These are phyloP conservation scores for Trichoderma semiorbis DNA, from an alignment of 2,329 filamentous ascomycete species.

Conservation along the genomic window DNA sequence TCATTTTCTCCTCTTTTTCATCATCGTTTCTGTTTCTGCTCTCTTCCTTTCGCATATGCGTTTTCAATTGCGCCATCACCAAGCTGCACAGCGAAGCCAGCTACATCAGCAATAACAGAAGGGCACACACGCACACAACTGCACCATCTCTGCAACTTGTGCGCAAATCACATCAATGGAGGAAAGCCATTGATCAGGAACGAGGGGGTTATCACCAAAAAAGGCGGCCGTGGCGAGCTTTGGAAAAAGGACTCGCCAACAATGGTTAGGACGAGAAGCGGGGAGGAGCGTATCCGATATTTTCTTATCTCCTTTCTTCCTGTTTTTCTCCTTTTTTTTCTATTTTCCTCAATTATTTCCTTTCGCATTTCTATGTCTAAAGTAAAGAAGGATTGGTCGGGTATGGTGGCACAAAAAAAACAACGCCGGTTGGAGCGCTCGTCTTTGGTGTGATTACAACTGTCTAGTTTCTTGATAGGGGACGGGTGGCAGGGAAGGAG, in stretches of 20 bases:
- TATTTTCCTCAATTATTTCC: slow-evolving; percentile 15
- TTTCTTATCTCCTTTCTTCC: neutral
- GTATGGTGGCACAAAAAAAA: slow-evolving; percentile 15
- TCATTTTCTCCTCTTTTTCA: neutral
- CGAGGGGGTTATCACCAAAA: slow-evolving; percentile 10
- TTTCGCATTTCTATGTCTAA: slow-evolving; percentile 16
- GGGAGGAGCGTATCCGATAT: neutral
- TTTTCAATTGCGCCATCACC: neutral
- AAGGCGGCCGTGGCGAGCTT: slow-evolving; percentile 17
- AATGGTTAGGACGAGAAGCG: neutral
- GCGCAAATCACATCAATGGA: slow-evolving; percentile 6
- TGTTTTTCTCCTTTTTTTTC: neutral
- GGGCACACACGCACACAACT: neutral
- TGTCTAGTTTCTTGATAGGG: slow-evolving; percentile 15
- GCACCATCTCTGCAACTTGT: slow-evolving; percentile 3
- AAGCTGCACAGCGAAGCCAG: slow-evolving; percentile 10
- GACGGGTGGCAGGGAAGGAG: slow-evolving; percentile 5
- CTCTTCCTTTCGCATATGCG: neutral
- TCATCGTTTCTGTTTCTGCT: slow-evolving; percentile 18
- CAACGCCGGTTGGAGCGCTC: slow-evolving; percentile 15
- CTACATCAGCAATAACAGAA: slow-evolving; percentile 7
- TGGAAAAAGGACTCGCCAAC: slow-evolving; percentile 15
- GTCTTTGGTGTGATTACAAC: slow-evolving; percentile 18
- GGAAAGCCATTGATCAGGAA: neutral
- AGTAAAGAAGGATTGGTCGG: slow-evolving; percentile 14